Conservation (phyloP, 139 green algal genomes). For the Chlorella sp. region DNA sequence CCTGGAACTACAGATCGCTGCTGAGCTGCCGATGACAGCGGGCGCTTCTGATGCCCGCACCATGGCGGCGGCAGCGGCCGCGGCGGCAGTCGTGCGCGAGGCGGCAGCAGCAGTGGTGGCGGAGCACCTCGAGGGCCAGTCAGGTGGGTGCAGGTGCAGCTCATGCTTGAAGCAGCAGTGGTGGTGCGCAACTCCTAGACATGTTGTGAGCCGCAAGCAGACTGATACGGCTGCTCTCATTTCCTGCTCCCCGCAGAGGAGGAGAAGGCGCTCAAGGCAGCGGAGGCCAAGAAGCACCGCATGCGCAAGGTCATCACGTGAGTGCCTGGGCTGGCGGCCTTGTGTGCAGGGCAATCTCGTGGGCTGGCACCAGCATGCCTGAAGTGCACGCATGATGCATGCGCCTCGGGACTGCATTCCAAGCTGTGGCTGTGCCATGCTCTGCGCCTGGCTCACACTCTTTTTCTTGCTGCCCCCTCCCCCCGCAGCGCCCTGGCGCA, state of each 20-base stretch:
- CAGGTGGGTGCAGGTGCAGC: not conserved
- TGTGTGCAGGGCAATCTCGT: no score
- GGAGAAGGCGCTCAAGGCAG: slow-evolving; percentile 56
- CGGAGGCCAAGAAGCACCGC: slow-evolving; percentile 57
- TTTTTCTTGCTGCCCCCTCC: not conserved
- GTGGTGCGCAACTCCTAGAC: no score
- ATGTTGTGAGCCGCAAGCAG: no score
- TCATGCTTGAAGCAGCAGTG: not conserved
- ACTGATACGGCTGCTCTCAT: no score
- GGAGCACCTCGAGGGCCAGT: slow-evolving; percentile 57
- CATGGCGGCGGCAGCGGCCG: slow-evolving; percentile 52
- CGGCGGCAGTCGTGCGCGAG: slow-evolving; percentile 60
- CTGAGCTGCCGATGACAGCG: slow-evolving; percentile 36
- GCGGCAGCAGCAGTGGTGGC: slow-evolving; percentile 45
- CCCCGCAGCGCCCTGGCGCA: slow-evolving; percentile 46
- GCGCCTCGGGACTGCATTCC: no score
- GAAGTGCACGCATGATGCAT: no score
- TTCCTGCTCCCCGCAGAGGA: slow-evolving; percentile 34
- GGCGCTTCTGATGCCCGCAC: slow-evolving; percentile 39
- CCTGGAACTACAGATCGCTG: slow-evolving; percentile 22
- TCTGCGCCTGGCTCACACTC: no score
- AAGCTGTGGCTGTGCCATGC: no score
- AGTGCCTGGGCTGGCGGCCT: not conserved
- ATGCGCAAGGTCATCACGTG: slow-evolving; percentile 65
- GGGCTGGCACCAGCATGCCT: no score